Percentiles rank a stretch among this genome's conserved stretches.
phyloP scores from a whole-genome alignment of 1,139 yeast genomes.

The Pichia sp. region DNA sequence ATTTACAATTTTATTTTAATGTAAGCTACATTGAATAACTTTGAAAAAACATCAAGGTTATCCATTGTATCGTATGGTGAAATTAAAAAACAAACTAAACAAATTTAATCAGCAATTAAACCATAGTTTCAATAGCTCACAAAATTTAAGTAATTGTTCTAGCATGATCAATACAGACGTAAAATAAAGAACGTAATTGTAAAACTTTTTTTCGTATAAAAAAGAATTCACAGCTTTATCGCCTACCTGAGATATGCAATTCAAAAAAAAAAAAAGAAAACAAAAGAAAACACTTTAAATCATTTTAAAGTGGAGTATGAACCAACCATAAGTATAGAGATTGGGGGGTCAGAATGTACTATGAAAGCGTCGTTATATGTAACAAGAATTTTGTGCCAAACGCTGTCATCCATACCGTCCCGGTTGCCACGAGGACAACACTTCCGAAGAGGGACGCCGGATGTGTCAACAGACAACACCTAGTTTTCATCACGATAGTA shows the following conservation, averaged over 20 bases:
- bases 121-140: constrained; percentile 19
- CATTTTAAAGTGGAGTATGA: constrained; percentile 4
- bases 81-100: too few species aligned
- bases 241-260: constrained; percentile 16
- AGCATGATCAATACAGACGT: constrained; percentile 24
- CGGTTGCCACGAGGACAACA: constrained; percentile 30
- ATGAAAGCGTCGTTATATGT: constrained; percentile 32
- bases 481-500: constrained; percentile 54
- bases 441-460: constrained; percentile 39
- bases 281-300: neutral
- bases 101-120: neutral
- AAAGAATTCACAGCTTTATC: neutral
- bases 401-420: constrained; percentile 54
- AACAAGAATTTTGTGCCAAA: constrained; percentile 60
- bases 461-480: constrained; percentile 34
- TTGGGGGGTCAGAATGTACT: constrained; percentile 28
- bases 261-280: neutral
- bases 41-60: neutral
- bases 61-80: neutral
- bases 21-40: constrained; percentile 5
- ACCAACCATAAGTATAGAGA: constrained; percentile 6
- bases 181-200: neutral
- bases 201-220: neutral
- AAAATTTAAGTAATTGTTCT: constrained; percentile 10
- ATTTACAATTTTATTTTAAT: neutral